Percentiles rank a stretch among this genome's conserved stretches.
Evolutionary conservation across 1,284 basidiomycete species (phyloP).

Genomic region (Termitomyces sp.): DNA sequence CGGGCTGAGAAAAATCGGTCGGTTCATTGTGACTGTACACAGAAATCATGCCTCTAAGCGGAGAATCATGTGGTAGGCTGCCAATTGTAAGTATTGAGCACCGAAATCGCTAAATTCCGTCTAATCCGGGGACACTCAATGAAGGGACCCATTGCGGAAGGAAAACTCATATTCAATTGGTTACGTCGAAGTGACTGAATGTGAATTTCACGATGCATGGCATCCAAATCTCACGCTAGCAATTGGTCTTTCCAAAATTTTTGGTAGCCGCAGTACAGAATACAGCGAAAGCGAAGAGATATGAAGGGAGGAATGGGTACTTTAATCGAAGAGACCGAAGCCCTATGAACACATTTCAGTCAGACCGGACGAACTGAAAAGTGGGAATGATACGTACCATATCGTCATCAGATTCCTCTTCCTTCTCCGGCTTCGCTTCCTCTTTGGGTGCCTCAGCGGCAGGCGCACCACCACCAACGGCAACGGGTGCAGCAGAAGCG

Average conservation of each 20-base stretch:
- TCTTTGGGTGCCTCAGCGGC: conserved; percentile 59
- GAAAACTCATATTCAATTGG: neutral
- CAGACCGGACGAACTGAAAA: neutral
- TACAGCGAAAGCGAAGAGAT: conserved; percentile 13
- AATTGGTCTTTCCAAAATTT: conserved; percentile 13
- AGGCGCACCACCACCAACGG: conserved; percentile 50
- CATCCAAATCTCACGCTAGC: neutral
- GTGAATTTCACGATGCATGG: neutral
- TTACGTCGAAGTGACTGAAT: neutral
- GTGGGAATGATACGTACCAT: conserved; percentile 58
- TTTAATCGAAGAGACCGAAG: conserved; percentile 42
- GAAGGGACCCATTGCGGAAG: neutral
- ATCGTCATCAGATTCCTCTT: conserved; percentile 89
- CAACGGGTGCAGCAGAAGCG: conserved; percentile 54
- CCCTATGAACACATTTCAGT: conserved; percentile 23
- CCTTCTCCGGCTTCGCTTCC: conserved; percentile 81
- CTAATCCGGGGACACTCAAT: neutral
- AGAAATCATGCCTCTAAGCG: no score
- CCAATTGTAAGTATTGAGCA: no score
- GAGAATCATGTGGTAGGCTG: no score
- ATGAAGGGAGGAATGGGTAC: conserved; percentile 1
- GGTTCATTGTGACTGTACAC: neutral
- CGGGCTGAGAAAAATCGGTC: neutral
- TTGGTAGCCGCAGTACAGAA: conserved; percentile 7
- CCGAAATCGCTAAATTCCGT: no score